Percentiles rank a stretch among this genome's conserved stretches.
phyloP scores from a whole-genome alignment of 78 protist species.

The Dictyostelium capitatum region DNA sequence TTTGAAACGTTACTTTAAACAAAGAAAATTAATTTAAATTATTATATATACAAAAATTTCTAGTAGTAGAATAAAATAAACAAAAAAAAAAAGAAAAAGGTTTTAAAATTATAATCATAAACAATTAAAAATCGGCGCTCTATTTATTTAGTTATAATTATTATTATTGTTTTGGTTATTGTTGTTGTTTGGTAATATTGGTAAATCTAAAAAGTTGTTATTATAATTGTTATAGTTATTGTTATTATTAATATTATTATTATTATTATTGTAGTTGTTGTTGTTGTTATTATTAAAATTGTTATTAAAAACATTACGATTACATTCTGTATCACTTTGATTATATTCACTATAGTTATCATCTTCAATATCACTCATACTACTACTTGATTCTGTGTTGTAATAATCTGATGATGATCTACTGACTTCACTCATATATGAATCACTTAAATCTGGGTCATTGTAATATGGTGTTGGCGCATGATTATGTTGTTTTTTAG shows the following conservation, averaged over 20 bases:
- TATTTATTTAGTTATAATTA: too few relatives aligned
- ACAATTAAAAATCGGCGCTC: too few relatives aligned
- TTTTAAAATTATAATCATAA: too few relatives aligned
- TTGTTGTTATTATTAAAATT: slow-evolving; percentile 1
- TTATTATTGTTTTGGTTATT: background rate
- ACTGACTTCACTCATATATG: slow-evolving; percentile 28
- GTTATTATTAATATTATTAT: slow-evolving; percentile 4
- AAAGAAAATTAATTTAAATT: slow-evolving; percentile 68
- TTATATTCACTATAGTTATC: slow-evolving; percentile 4
- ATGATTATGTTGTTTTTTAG: slow-evolving; percentile 4
- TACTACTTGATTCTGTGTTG: slow-evolving; percentile 22
- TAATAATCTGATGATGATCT: slow-evolving; percentile 10
- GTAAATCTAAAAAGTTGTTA: background rate
- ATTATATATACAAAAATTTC: too few relatives aligned
- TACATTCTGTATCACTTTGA: background rate
- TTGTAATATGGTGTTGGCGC: background rate
- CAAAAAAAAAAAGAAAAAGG: too few relatives aligned
- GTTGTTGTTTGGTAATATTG: background rate
- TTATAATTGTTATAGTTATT: background rate
- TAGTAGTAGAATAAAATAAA: too few relatives aligned
- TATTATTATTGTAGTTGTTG: slow-evolving; percentile 1
- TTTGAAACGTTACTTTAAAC: slow-evolving; percentile 77
- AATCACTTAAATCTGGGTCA: slow-evolving; percentile 13
- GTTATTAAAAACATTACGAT: background rate
- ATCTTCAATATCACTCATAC: slow-evolving; percentile 35